Evolutionary conservation across 768 basidiomycete species (phyloP).

Genomic region (Collybiopsis luxurians): DNA sequence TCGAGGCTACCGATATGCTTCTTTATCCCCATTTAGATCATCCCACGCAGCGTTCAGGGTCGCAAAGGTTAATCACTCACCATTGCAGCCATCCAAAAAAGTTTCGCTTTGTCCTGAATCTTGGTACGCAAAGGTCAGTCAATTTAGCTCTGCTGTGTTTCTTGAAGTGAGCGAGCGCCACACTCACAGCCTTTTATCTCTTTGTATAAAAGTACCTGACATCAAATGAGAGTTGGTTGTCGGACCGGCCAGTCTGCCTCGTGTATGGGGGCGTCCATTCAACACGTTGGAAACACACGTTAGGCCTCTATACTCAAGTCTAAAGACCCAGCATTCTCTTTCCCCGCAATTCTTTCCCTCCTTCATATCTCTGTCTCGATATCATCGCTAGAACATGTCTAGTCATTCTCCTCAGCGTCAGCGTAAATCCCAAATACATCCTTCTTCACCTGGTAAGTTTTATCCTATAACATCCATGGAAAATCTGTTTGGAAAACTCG

Average conservation of each 20-base stretch:
- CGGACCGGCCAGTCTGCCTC: conserved; percentile 55
- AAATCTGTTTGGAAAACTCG: conserved; percentile 12
- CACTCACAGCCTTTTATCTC: conserved; percentile 35
- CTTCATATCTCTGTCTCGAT: conserved; percentile 13
- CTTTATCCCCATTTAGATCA: too few species aligned
- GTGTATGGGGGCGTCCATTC: conserved; percentile 43
- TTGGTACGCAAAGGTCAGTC: too few species aligned
- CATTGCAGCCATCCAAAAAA: too few species aligned
- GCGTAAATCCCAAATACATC: conserved; percentile 50
- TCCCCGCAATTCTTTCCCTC: conserved; percentile 23
- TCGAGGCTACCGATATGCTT: too few species aligned
- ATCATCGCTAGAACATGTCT: conserved; percentile 39
- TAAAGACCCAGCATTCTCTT: conserved; percentile 26
- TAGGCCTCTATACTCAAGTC: conserved; percentile 24
- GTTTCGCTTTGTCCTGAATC: too few species aligned
- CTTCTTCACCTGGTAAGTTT: conserved; percentile 46
- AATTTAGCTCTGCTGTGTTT: too few species aligned
- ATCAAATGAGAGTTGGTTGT: too few species aligned
- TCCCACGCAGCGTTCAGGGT: too few species aligned
- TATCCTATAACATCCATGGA: conserved; percentile 19
- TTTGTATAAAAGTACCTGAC: too few species aligned
- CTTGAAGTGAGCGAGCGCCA: too few species aligned
- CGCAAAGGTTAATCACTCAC: too few species aligned
- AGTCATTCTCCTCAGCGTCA: conserved; percentile 58
- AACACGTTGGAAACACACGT: conserved; percentile 72